Conservation (phyloP, 257 asterid species). For the Osmanthus fragrans region DNA sequence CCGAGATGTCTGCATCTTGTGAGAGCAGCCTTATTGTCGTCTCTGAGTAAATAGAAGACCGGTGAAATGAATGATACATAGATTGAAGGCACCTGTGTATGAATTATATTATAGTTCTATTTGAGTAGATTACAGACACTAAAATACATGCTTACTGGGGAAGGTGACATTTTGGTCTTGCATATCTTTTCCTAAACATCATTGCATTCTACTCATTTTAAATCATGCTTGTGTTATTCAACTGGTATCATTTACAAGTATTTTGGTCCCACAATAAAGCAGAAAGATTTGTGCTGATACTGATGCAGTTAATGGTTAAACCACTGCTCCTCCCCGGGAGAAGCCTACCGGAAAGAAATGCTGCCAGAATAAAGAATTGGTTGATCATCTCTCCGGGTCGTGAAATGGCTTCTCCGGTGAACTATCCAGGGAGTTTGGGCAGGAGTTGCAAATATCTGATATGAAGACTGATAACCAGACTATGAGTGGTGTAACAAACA, state of each 20-base stretch:
- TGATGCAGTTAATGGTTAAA: background rate
- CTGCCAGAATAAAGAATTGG: background rate
- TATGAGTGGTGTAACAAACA: slow-evolving; percentile 39
- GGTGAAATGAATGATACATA: background rate
- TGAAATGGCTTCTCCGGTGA: background rate
- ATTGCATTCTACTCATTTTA: background rate
- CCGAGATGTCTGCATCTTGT: background rate
- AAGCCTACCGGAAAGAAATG: background rate
- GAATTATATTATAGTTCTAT: background rate
- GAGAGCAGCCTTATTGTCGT: background rate
- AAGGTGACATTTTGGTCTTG: slow-evolving; percentile 2
- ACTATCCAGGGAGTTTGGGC: background rate
- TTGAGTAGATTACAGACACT: no score
- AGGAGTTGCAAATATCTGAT: slow-evolving; percentile 29
- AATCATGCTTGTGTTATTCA: background rate
- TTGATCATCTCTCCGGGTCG: slow-evolving; percentile 17
- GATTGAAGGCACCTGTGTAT: background rate
- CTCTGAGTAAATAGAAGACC: background rate
- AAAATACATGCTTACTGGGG: background rate
- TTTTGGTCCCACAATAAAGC: background rate
- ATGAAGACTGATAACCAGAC: slow-evolving; percentile 29
- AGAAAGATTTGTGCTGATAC: background rate
- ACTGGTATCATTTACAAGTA: background rate
- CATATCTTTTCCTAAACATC: background rate
- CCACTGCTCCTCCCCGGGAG: background rate